These are phyloP conservation scores for Aquilaria yunnanensis DNA, from an alignment of 345 rosid genomes.

Conservation along the genomic window DNA sequence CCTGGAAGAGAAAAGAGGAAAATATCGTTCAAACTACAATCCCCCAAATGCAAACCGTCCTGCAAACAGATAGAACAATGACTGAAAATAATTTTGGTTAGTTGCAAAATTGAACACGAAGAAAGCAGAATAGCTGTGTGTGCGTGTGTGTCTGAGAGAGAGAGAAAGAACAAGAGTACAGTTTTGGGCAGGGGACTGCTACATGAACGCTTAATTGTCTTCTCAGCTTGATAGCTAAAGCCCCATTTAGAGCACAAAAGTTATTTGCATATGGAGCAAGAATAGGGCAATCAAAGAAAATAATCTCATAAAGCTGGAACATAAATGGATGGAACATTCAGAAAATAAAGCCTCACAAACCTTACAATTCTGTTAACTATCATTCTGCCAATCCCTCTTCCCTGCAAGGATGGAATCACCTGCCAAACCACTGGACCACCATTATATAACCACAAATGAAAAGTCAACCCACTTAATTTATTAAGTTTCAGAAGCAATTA, in stretches of 20 bases:
- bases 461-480: no score
- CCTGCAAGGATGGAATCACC: conserved; percentile 64
- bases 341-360: conserved; percentile 24
- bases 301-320: not conserved
- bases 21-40: not conserved
- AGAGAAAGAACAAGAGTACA: no score
- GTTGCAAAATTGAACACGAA: no score
- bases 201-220: no score
- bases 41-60: not conserved
- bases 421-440: conserved; percentile 43
- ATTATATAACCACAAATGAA: conserved; percentile 21
- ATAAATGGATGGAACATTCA: not conserved
- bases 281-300: no score
- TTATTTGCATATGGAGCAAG: no score
- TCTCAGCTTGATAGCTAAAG: no score
- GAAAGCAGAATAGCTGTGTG: no score
- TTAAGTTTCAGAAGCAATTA: no score
- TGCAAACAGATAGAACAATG: not conserved
- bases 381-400: conserved; percentile 77
- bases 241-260: no score
- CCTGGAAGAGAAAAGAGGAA: conserved; percentile 29
- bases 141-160: no score
- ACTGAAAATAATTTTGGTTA: not conserved
- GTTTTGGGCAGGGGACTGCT: no score
- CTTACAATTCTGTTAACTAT: conserved; percentile 66